Conservation (phyloP, 768 basidiomycete species). For the Naganishia kalamii region DNA sequence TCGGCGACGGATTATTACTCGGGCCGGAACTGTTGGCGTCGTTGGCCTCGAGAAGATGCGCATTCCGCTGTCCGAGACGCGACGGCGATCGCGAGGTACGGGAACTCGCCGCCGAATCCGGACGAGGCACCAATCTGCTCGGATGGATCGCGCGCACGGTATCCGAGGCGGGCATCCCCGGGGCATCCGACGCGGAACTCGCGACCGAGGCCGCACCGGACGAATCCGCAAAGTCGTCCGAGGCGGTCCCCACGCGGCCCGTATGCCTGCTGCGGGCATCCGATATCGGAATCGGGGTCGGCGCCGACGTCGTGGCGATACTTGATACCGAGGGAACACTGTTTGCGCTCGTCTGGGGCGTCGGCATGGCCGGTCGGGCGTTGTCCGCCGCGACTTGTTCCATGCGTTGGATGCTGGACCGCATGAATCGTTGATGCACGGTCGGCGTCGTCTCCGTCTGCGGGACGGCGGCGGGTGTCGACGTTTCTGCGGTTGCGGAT, state of each 20-base stretch:
- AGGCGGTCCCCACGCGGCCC: too few relatives aligned
- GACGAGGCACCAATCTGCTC: background rate
- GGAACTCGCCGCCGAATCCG: background rate
- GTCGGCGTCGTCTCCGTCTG: background rate
- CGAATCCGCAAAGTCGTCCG: too few relatives aligned
- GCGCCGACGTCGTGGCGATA: background rate
- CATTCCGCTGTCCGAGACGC: background rate
- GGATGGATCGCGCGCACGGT: background rate
- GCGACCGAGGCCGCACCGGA: background rate
- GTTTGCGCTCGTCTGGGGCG: background rate
- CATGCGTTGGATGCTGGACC: background rate
- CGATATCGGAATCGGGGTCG: background rate
- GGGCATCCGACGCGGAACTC: background rate
- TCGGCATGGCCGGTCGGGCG: background rate
- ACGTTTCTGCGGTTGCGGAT: background rate
- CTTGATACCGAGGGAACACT: background rate
- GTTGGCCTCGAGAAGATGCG: background rate
- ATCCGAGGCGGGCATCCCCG: background rate
- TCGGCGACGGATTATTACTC: slow-evolving; percentile 2
- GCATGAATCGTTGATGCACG: background rate
- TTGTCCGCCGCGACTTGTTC: background rate
- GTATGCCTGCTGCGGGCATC: too few relatives aligned
- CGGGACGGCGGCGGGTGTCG: background rate
- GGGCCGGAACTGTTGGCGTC: slow-evolving; percentile 12
- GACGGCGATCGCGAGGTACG: background rate